These are phyloP conservation scores for Colletotrichum lini DNA, from an alignment of 2,329 filamentous ascomycete species.

Conservation along the genomic window DNA sequence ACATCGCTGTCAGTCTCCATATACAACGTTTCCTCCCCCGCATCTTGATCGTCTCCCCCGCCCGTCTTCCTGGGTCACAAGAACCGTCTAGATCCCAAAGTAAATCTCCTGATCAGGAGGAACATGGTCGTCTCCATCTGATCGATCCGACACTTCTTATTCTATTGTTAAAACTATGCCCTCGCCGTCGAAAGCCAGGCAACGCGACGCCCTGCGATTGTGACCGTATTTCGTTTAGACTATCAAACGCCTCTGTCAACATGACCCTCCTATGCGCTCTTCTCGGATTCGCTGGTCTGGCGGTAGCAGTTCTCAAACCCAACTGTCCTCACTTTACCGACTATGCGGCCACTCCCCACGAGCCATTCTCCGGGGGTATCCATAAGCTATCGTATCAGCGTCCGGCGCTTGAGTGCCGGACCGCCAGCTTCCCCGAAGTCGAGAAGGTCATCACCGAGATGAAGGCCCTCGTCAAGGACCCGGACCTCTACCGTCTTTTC, in stretches of 20 bases:
- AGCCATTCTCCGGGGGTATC: constrained; percentile 82
- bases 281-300: constrained; percentile 28
- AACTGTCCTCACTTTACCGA: constrained; percentile 54
- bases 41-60: constrained; percentile 21
- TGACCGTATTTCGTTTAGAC: constrained; percentile 12
- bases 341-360: constrained; percentile 62
- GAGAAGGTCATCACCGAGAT: constrained; percentile 82
- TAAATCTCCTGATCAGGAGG: constrained; percentile 18
- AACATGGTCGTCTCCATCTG: constrained; percentile 19
- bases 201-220: constrained; percentile 17
- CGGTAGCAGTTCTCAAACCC: constrained; percentile 45
- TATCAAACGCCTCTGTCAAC: neutral
- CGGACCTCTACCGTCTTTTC: constrained; percentile 80
- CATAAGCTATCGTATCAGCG: constrained; percentile 86
- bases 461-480: constrained; percentile 79
- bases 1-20: neutral
- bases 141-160: constrained; percentile 2
- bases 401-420: constrained; percentile 82
- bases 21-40: constrained; percentile 34
- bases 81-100: neutral
- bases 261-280: constrained; percentile 21
- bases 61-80: constrained; percentile 28
- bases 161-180: neutral
- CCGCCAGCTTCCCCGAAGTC: constrained; percentile 82
- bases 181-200: constrained; percentile 15